A percentile compares a stretch with the other conserved stretches of the same genome.
Evolutionary conservation across 2,329 filamentous ascomycete species (phyloP).

Genomic region (Pseudomassariella vexata): DNA sequence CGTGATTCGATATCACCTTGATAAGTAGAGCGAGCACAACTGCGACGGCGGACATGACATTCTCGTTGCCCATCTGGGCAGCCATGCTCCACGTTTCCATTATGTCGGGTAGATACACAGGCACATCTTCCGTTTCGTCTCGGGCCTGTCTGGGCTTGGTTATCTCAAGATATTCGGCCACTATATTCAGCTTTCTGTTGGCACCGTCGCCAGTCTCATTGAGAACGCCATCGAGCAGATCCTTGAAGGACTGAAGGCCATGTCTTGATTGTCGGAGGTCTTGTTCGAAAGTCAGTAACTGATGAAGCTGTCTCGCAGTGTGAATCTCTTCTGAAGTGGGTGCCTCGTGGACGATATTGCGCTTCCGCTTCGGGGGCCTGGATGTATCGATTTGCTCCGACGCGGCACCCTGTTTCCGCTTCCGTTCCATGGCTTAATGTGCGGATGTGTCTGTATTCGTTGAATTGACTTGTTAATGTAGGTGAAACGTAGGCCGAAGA

Average conservation of each 20-base stretch:
- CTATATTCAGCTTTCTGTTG: conserved; percentile 47
- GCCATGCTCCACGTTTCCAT: conserved; percentile 88
- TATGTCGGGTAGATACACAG: conserved; percentile 68
- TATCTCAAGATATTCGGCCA: conserved; percentile 63
- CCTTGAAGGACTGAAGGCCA: conserved; percentile 70
- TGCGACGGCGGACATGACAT: conserved; percentile 72
- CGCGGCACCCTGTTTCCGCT: conserved; percentile 32
- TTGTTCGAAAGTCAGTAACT: conserved; percentile 66
- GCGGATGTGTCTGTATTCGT: no score
- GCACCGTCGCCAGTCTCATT: conserved; percentile 41
- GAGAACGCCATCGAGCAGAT: conserved; percentile 60
- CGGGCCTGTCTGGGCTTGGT: conserved; percentile 41
- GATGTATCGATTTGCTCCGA: conserved; percentile 13
- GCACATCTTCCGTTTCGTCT: conserved; percentile 48
- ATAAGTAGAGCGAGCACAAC: conserved; percentile 78
- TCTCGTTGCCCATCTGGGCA: conserved; percentile 72
- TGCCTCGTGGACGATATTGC: conserved; percentile 42
- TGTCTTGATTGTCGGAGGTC: conserved; percentile 62
- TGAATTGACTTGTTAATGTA: no score
- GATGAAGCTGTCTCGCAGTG: conserved; percentile 60
- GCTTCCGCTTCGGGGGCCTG: conserved; percentile 37
- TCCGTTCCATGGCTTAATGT: no score
- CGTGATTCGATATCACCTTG: conserved; percentile 65
- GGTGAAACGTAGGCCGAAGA: no score
- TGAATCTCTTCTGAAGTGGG: conserved; percentile 57